Conservation (phyloP, 768 basidiomycete species). For the Amanita jacksonii region DNA sequence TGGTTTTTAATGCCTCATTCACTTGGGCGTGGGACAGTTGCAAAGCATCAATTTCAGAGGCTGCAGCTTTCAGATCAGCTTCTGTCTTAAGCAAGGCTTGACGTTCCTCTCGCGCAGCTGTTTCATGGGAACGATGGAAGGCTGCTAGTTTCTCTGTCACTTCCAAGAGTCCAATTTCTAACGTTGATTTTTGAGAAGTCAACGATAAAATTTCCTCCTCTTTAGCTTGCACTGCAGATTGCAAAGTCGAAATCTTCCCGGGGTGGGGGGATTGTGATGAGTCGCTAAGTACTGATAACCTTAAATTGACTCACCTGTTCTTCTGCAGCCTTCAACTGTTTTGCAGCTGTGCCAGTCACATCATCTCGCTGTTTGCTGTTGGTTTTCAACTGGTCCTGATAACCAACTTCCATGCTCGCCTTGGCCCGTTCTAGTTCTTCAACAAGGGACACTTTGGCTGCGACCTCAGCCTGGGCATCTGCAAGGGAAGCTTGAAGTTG, state of each 20-base stretch:
- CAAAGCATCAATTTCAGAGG: slow-evolving; percentile 41
- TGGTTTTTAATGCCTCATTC: slow-evolving; percentile 35
- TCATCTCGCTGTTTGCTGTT: not conserved
- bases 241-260: slow-evolving; percentile 48
- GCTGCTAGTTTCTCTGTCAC: slow-evolving; percentile 43
- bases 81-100: slow-evolving; percentile 58
- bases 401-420: slow-evolving; percentile 28
- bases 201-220: slow-evolving; percentile 37
- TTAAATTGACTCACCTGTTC: slow-evolving; percentile 33
- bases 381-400: not conserved
- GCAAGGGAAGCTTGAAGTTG: slow-evolving; percentile 42
- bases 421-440: slow-evolving; percentile 43
- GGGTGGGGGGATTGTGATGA: not conserved
- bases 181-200: slow-evolving; percentile 36
- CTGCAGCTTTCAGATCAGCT: slow-evolving; percentile 46
- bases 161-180: slow-evolving; percentile 41
- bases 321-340: not conserved
- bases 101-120: slow-evolving; percentile 50
- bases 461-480: slow-evolving; percentile 33
- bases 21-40: slow-evolving; percentile 41
- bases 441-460: slow-evolving; percentile 33
- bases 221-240: slow-evolving; percentile 30
- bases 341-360: not conserved
- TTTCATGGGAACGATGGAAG: slow-evolving; percentile 32
- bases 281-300: not conserved